A percentile compares a stretch with the other conserved stretches of the same genome.
Conservation (phyloP, 2,329 filamentous ascomycete species). For the Calonectria henricotiae region DNA sequence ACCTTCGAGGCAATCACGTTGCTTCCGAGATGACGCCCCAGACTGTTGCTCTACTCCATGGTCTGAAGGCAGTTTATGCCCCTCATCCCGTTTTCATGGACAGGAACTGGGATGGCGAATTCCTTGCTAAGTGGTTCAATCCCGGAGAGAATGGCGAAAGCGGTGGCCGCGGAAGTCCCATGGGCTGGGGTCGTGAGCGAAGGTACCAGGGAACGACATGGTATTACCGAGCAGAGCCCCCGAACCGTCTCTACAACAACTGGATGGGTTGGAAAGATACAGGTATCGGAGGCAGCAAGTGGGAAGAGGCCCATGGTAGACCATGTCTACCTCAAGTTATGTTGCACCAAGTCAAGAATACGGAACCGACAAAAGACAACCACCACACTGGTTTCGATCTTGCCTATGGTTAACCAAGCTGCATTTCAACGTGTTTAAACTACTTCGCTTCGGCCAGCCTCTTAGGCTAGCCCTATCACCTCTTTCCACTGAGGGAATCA, state of each 20-base stretch:
- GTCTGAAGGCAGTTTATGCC: constrained; percentile 83
- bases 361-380: constrained; percentile 66
- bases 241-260: constrained; percentile 75
- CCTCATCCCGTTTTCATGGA: constrained; percentile 88
- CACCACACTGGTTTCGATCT: constrained; percentile 60
- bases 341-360: constrained; percentile 74
- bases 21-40: constrained; percentile 87
- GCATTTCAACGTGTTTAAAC: constrained; percentile 23
- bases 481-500: constrained; percentile 7
- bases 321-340: constrained; percentile 74
- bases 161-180: constrained; percentile 71
- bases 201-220: constrained; percentile 74
- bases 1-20: constrained; percentile 81
- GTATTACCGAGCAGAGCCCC: constrained; percentile 74
- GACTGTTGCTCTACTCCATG: constrained; percentile 82
- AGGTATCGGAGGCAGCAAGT: constrained; percentile 69
- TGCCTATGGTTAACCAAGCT: constrained; percentile 56
- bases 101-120: constrained; percentile 75
- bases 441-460: constrained; percentile 28
- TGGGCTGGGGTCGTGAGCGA: constrained; percentile 73
- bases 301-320: constrained; percentile 72
- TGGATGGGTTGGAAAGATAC: constrained; percentile 75
- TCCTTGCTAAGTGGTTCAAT: constrained; percentile 74
- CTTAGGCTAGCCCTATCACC: constrained; percentile 26
- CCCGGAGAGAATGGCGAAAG: constrained; percentile 70